Evolutionary conservation across 2,329 filamentous ascomycete species (phyloP), one percentile per base, ranked within the genome.

Genomic region (Fusarium devonianum): DNA sequence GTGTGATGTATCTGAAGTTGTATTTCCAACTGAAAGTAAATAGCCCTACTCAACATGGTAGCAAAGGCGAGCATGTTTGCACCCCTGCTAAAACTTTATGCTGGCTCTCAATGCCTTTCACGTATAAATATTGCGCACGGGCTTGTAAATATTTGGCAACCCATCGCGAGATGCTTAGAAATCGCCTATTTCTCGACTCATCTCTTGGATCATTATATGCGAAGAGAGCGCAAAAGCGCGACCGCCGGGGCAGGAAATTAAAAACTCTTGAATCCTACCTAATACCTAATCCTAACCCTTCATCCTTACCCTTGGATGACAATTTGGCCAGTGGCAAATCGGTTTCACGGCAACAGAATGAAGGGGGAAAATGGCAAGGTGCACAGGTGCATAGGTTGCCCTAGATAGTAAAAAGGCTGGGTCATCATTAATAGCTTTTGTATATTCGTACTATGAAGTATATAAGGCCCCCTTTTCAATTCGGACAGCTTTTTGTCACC

Each of bases 401-500:
- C 46, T 41, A 49, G 37, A 47, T 32, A 33, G 35, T 12, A 46
- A 49, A 42, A 55, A 39, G 34, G 17, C 29, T 40, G 55, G 37
- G 49, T 56, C 48, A 18, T 58, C 54, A 56, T 58, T 58, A 54
- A 46, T 49, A 49, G 50, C 11, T 26, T 35, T 32, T 65, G 37
- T 56, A 56, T n/a, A 41, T 38, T 48, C 49, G 45, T 62, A 53
- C 40, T 26, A 32, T 30, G 28, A 39, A 30, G 49, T n/a, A 41
- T 42, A 50, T 39, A 36, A 33, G 12, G 13, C 26, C 50, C 38
- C 35, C 30, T 35, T 55, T 51, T 59, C 41, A 59, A n/a, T 45
- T 49, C 34, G 43, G 48, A 49, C 83, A 86, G 66, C 80, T 85
- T 72, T 83, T 86, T 16, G 84, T 87, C 7, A 88, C 79, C 49